Percentiles rank a stretch among this genome's conserved stretches.
phyloP scores from a whole-genome alignment of 164 flowering plant genomes.

The Akebia trifoliata region DNA sequence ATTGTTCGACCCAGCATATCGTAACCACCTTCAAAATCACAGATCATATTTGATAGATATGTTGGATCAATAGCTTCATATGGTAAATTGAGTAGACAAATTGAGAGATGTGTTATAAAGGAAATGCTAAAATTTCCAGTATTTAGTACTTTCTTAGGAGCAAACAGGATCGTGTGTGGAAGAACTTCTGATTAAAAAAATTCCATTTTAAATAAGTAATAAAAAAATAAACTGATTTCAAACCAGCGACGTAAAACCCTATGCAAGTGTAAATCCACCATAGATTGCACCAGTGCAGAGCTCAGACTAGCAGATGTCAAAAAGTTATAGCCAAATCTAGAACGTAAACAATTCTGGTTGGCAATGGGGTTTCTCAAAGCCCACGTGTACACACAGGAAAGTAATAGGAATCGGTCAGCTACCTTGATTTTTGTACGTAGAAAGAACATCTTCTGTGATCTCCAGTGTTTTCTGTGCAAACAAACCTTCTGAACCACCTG shows the following conservation, averaged over 20 bases:
- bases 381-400: not conserved
- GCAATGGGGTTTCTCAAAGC: not conserved
- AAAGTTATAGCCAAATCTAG: no score
- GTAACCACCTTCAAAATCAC: slow-evolving; percentile 72
- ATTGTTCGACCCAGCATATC: slow-evolving; percentile 93
- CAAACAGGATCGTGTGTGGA: no score
- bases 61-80: not conserved
- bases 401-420: not conserved
- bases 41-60: not conserved
- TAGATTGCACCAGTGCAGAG: no score
- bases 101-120: not conserved
- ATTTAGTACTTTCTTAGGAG: no score
- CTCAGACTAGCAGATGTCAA: no score
- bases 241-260: no score
- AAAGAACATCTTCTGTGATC: slow-evolving; percentile 73
- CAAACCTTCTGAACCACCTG: slow-evolving; percentile 97
- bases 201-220: no score
- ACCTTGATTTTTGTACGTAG: slow-evolving; percentile 97
- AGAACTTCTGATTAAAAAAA: no score
- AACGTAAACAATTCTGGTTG: no score
- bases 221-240: not conserved
- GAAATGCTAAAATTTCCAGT: not conserved
- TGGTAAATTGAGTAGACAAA: not conserved
- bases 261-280: no score
- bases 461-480: slow-evolving; percentile 91